Evolutionary conservation across 495 filamentous ascomycete species (phyloP).

Genomic region (Penicillium fimorum): DNA sequence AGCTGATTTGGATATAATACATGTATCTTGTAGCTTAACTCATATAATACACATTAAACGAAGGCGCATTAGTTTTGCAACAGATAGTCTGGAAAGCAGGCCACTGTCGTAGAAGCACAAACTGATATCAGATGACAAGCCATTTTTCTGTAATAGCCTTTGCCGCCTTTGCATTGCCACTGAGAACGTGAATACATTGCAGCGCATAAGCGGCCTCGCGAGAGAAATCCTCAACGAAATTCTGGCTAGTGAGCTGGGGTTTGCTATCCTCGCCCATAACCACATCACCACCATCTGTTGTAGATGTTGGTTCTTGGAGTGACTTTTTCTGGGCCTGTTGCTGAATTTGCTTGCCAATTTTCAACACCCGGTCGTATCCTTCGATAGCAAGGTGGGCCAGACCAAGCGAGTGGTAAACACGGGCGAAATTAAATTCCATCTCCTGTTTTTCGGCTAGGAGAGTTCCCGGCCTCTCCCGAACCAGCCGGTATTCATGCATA

Average conservation of each 20-base stretch:
- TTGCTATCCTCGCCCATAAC: constrained; percentile 30
- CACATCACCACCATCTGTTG: constrained; percentile 19
- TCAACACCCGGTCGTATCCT: constrained; percentile 63
- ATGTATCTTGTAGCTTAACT: neutral
- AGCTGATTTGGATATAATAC: neutral
- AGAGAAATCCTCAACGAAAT: constrained; percentile 59
- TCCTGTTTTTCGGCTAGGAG: constrained; percentile 63
- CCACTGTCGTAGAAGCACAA: neutral
- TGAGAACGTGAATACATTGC: constrained; percentile 63
- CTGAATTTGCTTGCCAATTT: constrained; percentile 45
- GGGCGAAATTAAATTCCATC: constrained; percentile 84
- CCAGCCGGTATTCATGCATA: constrained; percentile 71
- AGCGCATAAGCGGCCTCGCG: constrained; percentile 76
- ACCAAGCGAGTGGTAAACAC: constrained; percentile 78
- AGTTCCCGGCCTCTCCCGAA: constrained; percentile 36
- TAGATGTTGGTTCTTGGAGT: constrained; percentile 12
- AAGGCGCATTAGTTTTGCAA: neutral
- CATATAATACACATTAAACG: constrained; percentile 2
- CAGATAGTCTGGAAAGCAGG: neutral
- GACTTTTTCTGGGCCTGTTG: constrained; percentile 17
- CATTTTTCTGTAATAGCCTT: constrained; percentile 57
- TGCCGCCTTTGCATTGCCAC: constrained; percentile 57
- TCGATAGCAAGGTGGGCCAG: constrained; percentile 73
- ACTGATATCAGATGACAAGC: constrained; percentile 46
- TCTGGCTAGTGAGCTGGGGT: constrained; percentile 15